phyloP scores from a whole-genome alignment of 2,329 filamentous ascomycete species.

The Didymella arachidicola region DNA sequence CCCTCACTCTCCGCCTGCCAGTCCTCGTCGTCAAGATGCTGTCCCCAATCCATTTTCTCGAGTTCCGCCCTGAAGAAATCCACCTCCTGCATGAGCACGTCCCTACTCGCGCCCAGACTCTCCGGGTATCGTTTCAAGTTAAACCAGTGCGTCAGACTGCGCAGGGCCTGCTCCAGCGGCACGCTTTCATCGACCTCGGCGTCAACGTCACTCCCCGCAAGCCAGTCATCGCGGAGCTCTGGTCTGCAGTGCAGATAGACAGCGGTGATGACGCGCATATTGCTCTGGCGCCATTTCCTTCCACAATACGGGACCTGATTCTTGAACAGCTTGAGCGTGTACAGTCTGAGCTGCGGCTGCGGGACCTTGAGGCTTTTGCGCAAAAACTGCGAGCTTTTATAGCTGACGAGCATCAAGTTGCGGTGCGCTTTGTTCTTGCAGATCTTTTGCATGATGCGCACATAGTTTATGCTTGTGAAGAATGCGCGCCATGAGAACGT shows the following conservation, averaged over 20 bases:
- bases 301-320: slow-evolving; percentile 98
- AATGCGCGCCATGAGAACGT: slow-evolving; percentile 94
- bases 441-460: slow-evolving; percentile 96
- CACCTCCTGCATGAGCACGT: slow-evolving; percentile 54
- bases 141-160: slow-evolving; percentile 93
- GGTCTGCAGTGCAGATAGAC: slow-evolving; percentile 94
- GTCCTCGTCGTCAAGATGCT: slow-evolving; percentile 29
- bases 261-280: slow-evolving; percentile 98
- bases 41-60: slow-evolving; percentile 58
- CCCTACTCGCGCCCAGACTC: slow-evolving; percentile 65
- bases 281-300: slow-evolving; percentile 95
- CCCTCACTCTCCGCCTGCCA: slow-evolving; percentile 39
- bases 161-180: slow-evolving; percentile 87
- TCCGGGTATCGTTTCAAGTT: slow-evolving; percentile 85
- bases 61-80: slow-evolving; percentile 60
- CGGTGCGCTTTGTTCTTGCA: slow-evolving; percentile 96
- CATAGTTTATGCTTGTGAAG: slow-evolving; percentile 92
- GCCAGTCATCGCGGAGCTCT: slow-evolving; percentile 93
- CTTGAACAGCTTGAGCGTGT: slow-evolving; percentile 98
- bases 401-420: slow-evolving; percentile 90
- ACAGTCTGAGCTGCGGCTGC: slow-evolving; percentile 84
- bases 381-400: slow-evolving; percentile 92
- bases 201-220: slow-evolving; percentile 89
- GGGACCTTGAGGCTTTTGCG: slow-evolving; percentile 91
- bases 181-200: slow-evolving; percentile 92